These are phyloP conservation scores for Solanum pennellii DNA, from an alignment of 257 asterid species.

Conservation along the genomic window DNA sequence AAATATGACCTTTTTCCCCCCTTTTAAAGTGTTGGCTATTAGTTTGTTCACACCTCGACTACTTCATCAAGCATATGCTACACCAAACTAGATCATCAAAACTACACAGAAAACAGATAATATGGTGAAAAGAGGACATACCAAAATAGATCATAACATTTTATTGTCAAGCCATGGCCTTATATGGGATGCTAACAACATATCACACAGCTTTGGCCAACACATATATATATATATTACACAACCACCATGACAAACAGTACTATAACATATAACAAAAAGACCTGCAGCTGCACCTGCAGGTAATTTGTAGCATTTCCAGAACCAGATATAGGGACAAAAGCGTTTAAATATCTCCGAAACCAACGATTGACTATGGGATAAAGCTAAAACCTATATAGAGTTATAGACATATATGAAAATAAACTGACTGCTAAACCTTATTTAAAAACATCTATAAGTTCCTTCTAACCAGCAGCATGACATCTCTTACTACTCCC, in stretches of 20 bases:
- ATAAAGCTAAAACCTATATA: background rate
- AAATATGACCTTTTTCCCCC: too few relatives aligned
- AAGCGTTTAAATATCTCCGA: background rate
- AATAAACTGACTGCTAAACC: background rate
- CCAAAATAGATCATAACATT: background rate
- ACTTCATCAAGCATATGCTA: background rate
- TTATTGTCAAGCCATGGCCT: background rate
- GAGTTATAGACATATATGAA: background rate
- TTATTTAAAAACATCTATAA: background rate
- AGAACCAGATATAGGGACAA: background rate
- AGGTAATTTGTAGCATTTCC: background rate
- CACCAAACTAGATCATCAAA: background rate
- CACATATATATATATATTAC: background rate
- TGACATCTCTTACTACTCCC: background rate
- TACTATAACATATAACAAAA: background rate
- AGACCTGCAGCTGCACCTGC: background rate
- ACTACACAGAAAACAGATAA: background rate
- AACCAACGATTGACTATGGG: background rate
- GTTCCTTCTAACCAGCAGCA: conserved; percentile 5
- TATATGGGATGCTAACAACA: background rate
- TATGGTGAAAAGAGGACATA: background rate
- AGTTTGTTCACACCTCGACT: background rate
- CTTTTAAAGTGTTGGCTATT: background rate
- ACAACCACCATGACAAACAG: background rate
- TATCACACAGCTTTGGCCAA: background rate